Evolutionary conservation across 495 filamentous ascomycete genomes (phyloP).

Genomic region (Filosporella fistucella): DNA sequence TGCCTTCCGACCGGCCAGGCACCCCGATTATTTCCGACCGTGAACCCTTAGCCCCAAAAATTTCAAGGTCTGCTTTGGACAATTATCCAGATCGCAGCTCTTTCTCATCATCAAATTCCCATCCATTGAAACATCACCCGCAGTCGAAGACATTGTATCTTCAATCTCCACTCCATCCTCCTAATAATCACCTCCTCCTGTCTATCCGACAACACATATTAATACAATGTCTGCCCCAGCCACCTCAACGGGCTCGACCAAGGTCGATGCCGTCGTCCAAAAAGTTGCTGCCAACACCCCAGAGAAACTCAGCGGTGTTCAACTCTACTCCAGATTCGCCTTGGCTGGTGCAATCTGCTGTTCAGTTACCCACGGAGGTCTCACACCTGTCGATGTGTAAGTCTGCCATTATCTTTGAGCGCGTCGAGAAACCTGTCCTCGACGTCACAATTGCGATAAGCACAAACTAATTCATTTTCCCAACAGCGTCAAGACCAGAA

Average conservation of each 20-base stretch:
- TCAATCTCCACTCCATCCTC: constrained; percentile 19
- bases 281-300: constrained; percentile 35
- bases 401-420: constrained; percentile 26
- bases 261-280: constrained; percentile 35
- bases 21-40: no score
- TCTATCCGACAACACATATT: constrained; percentile 1
- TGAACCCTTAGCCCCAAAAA: constrained; percentile 1
- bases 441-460: constrained; percentile 9
- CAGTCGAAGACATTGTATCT: constrained; percentile 11
- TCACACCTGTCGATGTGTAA: constrained; percentile 88
- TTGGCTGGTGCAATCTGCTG: constrained; percentile 82
- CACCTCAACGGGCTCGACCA: constrained; percentile 32
- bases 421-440: not conserved
- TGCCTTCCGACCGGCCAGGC: no score
- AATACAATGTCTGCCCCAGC: constrained; percentile 40
- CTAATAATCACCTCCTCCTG: constrained; percentile 18
- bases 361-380: constrained; percentile 75
- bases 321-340: constrained; percentile 57
- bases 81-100: not conserved
- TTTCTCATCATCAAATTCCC: not conserved
- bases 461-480: constrained; percentile 5
- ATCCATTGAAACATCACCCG: constrained; percentile 3
- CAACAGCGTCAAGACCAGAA: constrained; percentile 86
- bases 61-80: not conserved
- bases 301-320: constrained; percentile 27